Conservation (phyloP, 768 basidiomycete genomes). For the Boletus fagicola region DNA sequence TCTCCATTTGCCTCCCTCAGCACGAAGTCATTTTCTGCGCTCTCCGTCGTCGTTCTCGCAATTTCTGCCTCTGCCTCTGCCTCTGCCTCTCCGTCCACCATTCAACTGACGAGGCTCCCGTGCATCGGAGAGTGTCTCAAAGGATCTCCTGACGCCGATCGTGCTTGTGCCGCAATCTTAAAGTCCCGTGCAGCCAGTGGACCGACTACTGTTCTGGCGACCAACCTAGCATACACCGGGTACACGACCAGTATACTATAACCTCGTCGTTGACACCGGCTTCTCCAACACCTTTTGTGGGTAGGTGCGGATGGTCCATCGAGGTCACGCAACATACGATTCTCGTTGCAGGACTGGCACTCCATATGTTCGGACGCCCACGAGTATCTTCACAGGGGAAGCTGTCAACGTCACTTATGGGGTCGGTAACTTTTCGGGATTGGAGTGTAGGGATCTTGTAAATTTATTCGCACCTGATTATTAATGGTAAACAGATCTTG, state of each 20-base stretch:
- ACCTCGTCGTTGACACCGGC: conserved; percentile 33
- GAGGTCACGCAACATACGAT: background rate
- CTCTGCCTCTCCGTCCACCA: conserved; percentile 4
- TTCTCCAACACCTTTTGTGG: conserved; percentile 33
- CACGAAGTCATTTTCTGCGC: conserved; percentile 13
- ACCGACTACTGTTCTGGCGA: conserved; percentile 16
- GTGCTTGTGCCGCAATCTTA: conserved; percentile 15
- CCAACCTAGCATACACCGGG: conserved; percentile 11
- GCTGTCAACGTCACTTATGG: conserved; percentile 12
- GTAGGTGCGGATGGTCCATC: background rate
- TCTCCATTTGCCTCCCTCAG: background rate
- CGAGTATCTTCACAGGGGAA: conserved; percentile 27
- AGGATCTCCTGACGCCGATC: conserved; percentile 17
- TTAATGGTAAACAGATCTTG: conserved; percentile 16
- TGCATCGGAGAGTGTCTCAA: conserved; percentile 15
- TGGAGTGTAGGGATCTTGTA: conserved; percentile 30
- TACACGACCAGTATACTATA: conserved; percentile 17
- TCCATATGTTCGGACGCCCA: conserved; percentile 22
- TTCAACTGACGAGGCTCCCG: conserved; percentile 14
- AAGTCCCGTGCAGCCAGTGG: conserved; percentile 2
- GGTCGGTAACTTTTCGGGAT: conserved; percentile 20
- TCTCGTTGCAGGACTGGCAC: conserved; percentile 17
- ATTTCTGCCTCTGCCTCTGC: background rate
- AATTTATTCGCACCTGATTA: background rate
- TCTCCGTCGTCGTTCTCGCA: conserved; percentile 8